phyloP scores from a whole-genome alignment of 2,329 filamentous ascomycete genomes.

The Penicillium sp. region DNA sequence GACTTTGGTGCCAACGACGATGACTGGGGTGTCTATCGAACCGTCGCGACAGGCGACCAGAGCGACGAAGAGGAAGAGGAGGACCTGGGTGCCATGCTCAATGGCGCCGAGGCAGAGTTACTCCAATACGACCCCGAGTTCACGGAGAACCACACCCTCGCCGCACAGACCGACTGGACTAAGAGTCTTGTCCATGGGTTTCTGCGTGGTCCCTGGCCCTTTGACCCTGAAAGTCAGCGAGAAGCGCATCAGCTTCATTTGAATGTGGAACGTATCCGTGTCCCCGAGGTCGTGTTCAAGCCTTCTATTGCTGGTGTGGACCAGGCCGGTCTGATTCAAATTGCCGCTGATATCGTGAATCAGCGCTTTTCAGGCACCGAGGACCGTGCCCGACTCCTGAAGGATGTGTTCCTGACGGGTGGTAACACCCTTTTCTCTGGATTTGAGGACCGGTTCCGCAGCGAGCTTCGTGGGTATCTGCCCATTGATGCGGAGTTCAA shows the following conservation, averaged over 20 bases:
- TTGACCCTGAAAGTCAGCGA: slow-evolving; percentile 74
- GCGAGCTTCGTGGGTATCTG: slow-evolving; percentile 71
- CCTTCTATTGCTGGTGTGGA: slow-evolving; percentile 89
- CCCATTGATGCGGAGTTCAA: slow-evolving; percentile 67
- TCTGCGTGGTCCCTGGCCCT: slow-evolving; percentile 81
- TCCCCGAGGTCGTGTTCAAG: slow-evolving; percentile 91
- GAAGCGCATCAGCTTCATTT: slow-evolving; percentile 88
- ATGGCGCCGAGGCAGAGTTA: slow-evolving; percentile 77
- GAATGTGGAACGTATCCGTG: slow-evolving; percentile 93
- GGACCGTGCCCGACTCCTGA: slow-evolving; percentile 69
- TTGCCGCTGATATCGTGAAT: slow-evolving; percentile 83
- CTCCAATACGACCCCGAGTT: slow-evolving; percentile 85
- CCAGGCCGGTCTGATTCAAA: slow-evolving; percentile 90
- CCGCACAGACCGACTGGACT: slow-evolving; percentile 93
- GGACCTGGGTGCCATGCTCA: slow-evolving; percentile 73
- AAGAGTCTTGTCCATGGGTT: slow-evolving; percentile 90
- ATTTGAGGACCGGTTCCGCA: slow-evolving; percentile 78
- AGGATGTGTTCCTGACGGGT: slow-evolving; percentile 91
- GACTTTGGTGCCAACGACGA: slow-evolving; percentile 96
- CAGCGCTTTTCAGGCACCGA: slow-evolving; percentile 66
- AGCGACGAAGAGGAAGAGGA: slow-evolving; percentile 92
- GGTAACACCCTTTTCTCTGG: slow-evolving; percentile 83
- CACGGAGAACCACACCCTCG: slow-evolving; percentile 86
- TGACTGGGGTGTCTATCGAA: slow-evolving; percentile 96
- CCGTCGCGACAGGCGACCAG: slow-evolving; percentile 76